phyloP scores from a whole-genome alignment of 192 early-diverging fungal genomes.

The Umbelopsis vinacea region DNA sequence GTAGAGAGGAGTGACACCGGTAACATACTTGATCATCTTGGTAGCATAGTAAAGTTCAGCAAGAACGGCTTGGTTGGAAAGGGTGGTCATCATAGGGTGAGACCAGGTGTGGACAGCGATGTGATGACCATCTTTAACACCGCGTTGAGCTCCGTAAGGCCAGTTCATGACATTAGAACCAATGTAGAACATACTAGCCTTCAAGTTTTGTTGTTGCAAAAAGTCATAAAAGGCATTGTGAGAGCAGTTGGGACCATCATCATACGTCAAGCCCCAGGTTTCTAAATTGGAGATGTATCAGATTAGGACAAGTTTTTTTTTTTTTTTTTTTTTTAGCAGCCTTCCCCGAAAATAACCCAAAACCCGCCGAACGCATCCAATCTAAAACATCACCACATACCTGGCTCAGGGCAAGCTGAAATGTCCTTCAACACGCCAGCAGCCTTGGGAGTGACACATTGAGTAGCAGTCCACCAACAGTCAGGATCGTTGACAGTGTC shows the following conservation, averaged over 20 bases:
- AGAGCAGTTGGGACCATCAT: constrained; percentile 60
- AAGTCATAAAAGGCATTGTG: constrained; percentile 48
- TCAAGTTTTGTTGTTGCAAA: constrained; percentile 48
- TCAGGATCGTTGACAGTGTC: constrained; percentile 24
- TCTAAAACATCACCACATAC: constrained; percentile 18
- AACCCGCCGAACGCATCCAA: constrained; percentile 15
- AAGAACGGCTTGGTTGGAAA: constrained; percentile 50
- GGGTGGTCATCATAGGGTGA: constrained; percentile 53
- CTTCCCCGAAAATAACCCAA: not conserved
- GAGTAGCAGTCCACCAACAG: constrained; percentile 47
- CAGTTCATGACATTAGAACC: constrained; percentile 47
- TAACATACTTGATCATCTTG: constrained; percentile 52
- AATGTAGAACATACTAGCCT: constrained; percentile 47
- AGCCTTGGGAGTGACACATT: constrained; percentile 28
- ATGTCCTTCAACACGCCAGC: constrained; percentile 32
- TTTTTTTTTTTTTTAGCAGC: not conserved
- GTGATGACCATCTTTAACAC: constrained; percentile 58
- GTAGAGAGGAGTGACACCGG: constrained; percentile 54
- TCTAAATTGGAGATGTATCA: constrained; percentile 2
- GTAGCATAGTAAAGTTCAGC: constrained; percentile 64
- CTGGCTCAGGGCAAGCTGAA: constrained; percentile 38
- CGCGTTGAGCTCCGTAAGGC: constrained; percentile 42
- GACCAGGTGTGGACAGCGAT: constrained; percentile 70
- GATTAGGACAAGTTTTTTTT: not conserved
- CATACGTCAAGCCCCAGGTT: constrained; percentile 49